phyloP scores from a whole-genome alignment of 2,329 filamentous ascomycete species.

The Trichoderma arundinaceum region DNA sequence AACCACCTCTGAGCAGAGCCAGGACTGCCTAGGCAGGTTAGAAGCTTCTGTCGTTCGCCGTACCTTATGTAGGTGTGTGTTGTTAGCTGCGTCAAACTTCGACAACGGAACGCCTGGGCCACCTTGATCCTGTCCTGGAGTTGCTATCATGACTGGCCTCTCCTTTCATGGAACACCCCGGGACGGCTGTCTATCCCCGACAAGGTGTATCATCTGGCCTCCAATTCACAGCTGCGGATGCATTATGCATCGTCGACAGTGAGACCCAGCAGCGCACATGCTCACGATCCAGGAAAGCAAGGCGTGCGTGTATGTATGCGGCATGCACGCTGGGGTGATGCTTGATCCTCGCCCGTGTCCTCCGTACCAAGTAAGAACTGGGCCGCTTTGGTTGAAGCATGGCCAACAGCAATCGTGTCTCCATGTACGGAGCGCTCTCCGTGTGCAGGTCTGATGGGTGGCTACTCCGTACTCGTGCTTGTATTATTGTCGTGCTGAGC shows the following conservation, averaged over 20 bases:
- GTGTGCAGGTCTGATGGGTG: not conserved
- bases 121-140: constrained; percentile 6
- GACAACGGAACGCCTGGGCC: constrained; percentile 21
- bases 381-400: not conserved
- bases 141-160: constrained; percentile 13
- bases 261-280: constrained; percentile 1
- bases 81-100: constrained; percentile 20
- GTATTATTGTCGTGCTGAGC: not conserved
- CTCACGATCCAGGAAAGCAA: not conserved
- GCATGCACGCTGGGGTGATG: not conserved
- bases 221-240: not conserved
- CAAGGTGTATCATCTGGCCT: not conserved
- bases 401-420: not conserved
- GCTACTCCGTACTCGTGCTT: not conserved
- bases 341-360: not conserved
- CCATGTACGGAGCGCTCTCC: constrained; percentile 5
- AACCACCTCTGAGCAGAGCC: not conserved
- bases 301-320: not conserved
- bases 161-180: constrained; percentile 27
- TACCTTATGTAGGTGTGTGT: not conserved
- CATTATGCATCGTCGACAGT: not conserved
- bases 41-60: not conserved
- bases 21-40: not conserved
- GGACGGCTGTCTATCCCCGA: constrained; percentile 6
- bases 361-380: not conserved